Evolutionary conservation across 257 asterid species (phyloP), one percentile per base, ranked within the genome.

Genomic region (Ophiorrhiza pumila): DNA sequence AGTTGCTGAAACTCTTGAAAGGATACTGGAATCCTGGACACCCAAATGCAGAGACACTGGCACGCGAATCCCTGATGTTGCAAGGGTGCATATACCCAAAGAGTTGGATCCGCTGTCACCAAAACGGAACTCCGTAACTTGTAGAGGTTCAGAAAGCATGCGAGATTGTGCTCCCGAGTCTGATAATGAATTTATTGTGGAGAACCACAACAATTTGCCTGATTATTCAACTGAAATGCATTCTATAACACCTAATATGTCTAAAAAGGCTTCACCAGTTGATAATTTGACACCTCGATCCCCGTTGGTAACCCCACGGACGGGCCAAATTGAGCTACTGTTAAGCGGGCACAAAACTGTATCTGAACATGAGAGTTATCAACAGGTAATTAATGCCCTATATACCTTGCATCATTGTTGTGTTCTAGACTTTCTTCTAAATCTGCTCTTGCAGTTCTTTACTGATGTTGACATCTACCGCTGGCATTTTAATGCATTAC

Each of bases 251-350:
- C 86, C 89, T 65, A 83, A 78, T 68, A 79, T 74, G 66, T 72
- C 81, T 79, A 89, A 78, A 88, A 87, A 65, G 64, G 80, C 89
- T 74, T 84, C 93, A 68, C 81, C 95, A 47, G 85, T 81, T 62
- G 97, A 89, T 77, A 88, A 92, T 82, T 83, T 89, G 86, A 95
- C 97, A 39, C 99, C 99, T 1, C 91, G 90, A 76, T 91, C 99
- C 50, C 99, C 99, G 55, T 76, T 91, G 82, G 68, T 82, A 73
- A 94, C 98, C 68, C 98, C 98, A 71, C 77, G 96, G 65, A 88
- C 77, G 81, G 81, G 86, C 74, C 98, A 91, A 79, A 86, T 88
- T 70, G 98, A 91, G 81, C 65, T 88, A 74, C 80, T 94, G 63
- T 81, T 91, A 73, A 85, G 87, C 79, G 96, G 93, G 65, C 83